Conservation (phyloP, 1,284 basidiomycete species). For the Ustilago nuda region DNA sequence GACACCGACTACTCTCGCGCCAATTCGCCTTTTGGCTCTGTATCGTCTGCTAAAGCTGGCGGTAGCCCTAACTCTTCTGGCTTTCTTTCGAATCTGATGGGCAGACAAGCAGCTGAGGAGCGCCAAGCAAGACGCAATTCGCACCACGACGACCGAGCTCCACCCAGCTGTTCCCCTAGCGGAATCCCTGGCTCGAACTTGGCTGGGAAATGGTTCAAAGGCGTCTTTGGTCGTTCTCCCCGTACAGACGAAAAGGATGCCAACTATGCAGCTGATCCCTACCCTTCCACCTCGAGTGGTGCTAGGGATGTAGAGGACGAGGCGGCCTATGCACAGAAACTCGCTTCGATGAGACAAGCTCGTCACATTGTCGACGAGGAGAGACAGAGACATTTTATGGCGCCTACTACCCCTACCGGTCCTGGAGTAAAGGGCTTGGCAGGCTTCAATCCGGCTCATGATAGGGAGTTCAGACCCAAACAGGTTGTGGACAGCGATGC, state of each 20-base stretch:
- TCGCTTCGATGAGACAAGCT: conserved; percentile 58
- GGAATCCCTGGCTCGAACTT: conserved; percentile 26
- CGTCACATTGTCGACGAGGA: conserved; percentile 63
- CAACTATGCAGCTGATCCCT: conserved; percentile 17
- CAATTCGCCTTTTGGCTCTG: conserved; percentile 52
- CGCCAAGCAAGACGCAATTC: conserved; percentile 12
- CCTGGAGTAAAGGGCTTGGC: neutral
- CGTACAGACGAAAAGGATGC: conserved; percentile 39
- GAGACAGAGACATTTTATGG: conserved; percentile 42
- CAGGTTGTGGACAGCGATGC: conserved; percentile 32
- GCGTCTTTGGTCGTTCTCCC: conserved; percentile 56
- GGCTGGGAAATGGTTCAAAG: conserved; percentile 57
- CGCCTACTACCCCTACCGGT: conserved; percentile 13
- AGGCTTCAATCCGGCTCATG: conserved; percentile 30
- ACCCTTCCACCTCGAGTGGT: neutral
- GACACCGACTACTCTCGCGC: conserved; percentile 48
- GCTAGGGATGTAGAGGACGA: conserved; percentile 52
- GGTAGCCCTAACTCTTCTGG: conserved; percentile 39
- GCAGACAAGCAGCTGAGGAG: conserved; percentile 12
- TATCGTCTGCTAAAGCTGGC: conserved; percentile 32
- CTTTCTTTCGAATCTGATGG: conserved; percentile 36
- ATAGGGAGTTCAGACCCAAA: conserved; percentile 29
- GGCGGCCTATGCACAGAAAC: conserved; percentile 52
- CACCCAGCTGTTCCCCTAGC: conserved; percentile 28
- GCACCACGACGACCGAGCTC: conserved; percentile 11